Conservation (phyloP, 2,329 filamentous ascomycete species). For the Onygena corvina region DNA sequence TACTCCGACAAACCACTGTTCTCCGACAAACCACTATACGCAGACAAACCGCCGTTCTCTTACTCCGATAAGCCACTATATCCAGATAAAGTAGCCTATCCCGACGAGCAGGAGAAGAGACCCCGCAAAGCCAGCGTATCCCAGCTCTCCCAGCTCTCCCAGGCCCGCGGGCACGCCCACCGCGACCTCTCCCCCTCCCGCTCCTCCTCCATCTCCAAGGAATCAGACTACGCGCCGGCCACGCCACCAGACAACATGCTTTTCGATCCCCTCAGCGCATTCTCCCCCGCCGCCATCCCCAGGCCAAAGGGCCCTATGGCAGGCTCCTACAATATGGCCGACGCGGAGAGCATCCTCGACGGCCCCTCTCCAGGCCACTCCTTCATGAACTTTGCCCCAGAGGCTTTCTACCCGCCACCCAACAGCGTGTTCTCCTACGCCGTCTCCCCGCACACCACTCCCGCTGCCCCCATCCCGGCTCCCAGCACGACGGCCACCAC, state of each 20-base stretch:
- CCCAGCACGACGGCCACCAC: no score
- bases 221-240: slow-evolving; percentile 22
- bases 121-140: slow-evolving; percentile 15
- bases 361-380: slow-evolving; percentile 18
- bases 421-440: slow-evolving; percentile 23
- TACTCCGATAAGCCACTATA: no score
- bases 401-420: slow-evolving; percentile 25
- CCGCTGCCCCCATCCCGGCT: no score
- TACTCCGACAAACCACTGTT: no score
- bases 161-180: no score
- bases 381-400: slow-evolving; percentile 26
- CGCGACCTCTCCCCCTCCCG: slow-evolving; percentile 24
- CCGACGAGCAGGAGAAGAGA: slow-evolving; percentile 10
- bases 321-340: slow-evolving; percentile 16
- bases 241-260: slow-evolving; percentile 21
- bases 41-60: no score
- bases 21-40: no score
- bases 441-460: no score
- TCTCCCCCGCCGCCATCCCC: slow-evolving; percentile 14
- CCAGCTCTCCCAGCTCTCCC: no score
- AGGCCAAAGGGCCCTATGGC: slow-evolving; percentile 13
- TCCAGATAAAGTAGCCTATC: no score
- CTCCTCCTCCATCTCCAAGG: slow-evolving; percentile 24
- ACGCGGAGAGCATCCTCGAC: slow-evolving; percentile 15
- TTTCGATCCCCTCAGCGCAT: slow-evolving; percentile 19